Evolutionary conservation across 768 basidiomycete genomes (phyloP).

Genomic region (Hebeloma cylindrosporum): DNA sequence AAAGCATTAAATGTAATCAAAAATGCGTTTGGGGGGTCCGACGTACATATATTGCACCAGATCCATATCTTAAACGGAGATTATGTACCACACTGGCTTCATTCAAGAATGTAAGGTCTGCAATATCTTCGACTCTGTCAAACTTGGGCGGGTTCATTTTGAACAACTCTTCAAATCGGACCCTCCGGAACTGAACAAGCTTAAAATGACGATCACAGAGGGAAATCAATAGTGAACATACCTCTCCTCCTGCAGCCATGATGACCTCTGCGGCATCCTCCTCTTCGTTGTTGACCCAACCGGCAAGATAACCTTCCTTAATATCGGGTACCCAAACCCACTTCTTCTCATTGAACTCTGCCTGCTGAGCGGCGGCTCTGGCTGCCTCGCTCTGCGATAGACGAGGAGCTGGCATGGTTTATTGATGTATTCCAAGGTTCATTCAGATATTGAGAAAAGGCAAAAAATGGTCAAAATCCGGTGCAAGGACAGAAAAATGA

Average conservation of each 20-base stretch:
- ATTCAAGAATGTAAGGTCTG: constrained; percentile 95
- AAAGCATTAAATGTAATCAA: constrained; percentile 1
- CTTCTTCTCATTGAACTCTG: constrained; percentile 96
- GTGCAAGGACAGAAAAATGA: neutral
- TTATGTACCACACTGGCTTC: constrained; percentile 99
- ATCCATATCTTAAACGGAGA: constrained; percentile 86
- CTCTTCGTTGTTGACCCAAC: constrained; percentile 89
- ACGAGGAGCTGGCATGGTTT: constrained; percentile 48
- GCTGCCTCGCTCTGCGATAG: constrained; percentile 70
- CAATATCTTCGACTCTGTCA: constrained; percentile 96
- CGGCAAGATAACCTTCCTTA: constrained; percentile 89
- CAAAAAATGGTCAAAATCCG: constrained; percentile 7
- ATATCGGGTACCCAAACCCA: constrained; percentile 98
- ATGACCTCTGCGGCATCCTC: constrained; percentile 82
- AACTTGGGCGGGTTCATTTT: constrained; percentile 99
- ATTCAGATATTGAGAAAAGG: constrained; percentile 14
- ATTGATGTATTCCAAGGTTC: constrained; percentile 5
- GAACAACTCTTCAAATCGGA: constrained; percentile 79
- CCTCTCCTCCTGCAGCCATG: constrained; percentile 83
- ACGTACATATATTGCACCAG: constrained; percentile 89
- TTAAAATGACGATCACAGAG: constrained; percentile 2
- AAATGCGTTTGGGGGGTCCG: neutral
- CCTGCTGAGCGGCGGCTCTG: constrained; percentile 83
- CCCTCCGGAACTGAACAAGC: constrained; percentile 35
- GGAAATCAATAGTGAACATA: constrained; percentile 30